Evolutionary conservation across 495 filamentous ascomycete genomes (phyloP).

Genomic region (Aspergillus hancockii): DNA sequence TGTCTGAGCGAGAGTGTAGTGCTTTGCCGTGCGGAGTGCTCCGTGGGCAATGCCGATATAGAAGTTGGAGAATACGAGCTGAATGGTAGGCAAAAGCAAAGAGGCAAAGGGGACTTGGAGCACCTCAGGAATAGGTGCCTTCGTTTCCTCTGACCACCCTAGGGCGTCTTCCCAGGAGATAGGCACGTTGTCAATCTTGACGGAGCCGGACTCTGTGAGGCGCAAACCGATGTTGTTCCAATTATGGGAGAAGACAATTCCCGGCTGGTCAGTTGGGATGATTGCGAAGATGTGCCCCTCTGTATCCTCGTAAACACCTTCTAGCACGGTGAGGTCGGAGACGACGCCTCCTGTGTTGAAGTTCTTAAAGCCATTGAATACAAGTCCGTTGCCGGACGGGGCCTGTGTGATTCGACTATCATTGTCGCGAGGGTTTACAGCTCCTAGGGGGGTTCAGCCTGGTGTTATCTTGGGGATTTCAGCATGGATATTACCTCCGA

Average conservation of each 20-base stretch:
- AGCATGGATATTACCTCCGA: slow-evolving; percentile 40
- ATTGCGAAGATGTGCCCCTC: slow-evolving; percentile 60
- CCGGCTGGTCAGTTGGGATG: slow-evolving; percentile 51
- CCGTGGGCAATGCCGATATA: slow-evolving; percentile 62
- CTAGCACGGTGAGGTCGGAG: slow-evolving; percentile 62
- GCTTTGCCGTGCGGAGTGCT: slow-evolving; percentile 46
- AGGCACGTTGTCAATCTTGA: slow-evolving; percentile 55
- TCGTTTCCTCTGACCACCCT: slow-evolving; percentile 51
- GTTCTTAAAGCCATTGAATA: slow-evolving; percentile 59
- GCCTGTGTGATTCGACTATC: slow-evolving; percentile 55
- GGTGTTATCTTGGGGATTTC: not conserved
- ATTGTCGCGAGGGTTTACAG: slow-evolving; percentile 62
- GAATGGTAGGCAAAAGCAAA: slow-evolving; percentile 59
- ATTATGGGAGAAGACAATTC: slow-evolving; percentile 58
- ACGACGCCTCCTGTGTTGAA: slow-evolving; percentile 66
- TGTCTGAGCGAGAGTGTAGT: slow-evolving; percentile 52
- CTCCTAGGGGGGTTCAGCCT: slow-evolving; percentile 22
- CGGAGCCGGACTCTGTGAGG: slow-evolving; percentile 59
- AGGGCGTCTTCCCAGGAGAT: slow-evolving; percentile 59
- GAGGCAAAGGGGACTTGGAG: slow-evolving; percentile 51
- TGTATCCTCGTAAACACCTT: slow-evolving; percentile 56
- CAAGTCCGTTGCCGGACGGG: slow-evolving; percentile 42
- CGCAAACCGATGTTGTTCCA: slow-evolving; percentile 64
- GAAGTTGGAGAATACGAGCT: slow-evolving; percentile 63
- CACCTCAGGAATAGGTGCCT: slow-evolving; percentile 44